Evolutionary conservation across 2,329 filamentous ascomycete genomes (phyloP), one percentile per base, ranked within the genome.

Genomic region (Leptoxyphium fumago): DNA sequence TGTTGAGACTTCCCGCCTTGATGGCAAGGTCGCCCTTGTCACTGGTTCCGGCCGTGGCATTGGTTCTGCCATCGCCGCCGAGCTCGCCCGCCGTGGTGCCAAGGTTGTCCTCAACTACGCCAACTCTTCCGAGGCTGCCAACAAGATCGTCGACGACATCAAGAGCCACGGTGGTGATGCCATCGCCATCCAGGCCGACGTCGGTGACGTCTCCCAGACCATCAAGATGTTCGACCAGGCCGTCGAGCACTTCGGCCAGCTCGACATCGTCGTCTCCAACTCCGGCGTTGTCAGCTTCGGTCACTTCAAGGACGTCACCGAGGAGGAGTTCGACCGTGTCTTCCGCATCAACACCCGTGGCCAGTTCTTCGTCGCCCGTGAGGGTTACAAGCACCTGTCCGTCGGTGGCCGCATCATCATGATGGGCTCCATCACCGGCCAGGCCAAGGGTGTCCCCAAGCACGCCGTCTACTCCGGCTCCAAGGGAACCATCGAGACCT

Each of bases 221-320:
- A 69, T 72, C 44, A 62, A 64, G 47, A 66, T 84, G 52, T 82
- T 84, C 67, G 69, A 74, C 45, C 62, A 80, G 57, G 78, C 78
- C 43, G 68, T 78, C 49, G 65, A 67, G 52, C 68, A 74, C 61
- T 84, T 78, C 57, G 79, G 79, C 61, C 72, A 75, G 61, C 70
- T 84, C 56, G 70, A 83, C 64, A 80, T 84, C 53, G 79, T 80
- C 56, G 77, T 75, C 69, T 81, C 75, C 58, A 83, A 83, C 70
- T 77, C 74, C 39, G 79, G 72, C 51, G 72, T 72, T 44, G 69
- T 72, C 30, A 67, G 65, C 39, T 72, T 72, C 57, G 69, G 69
- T 46, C 69, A 72, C 60, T 59, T 72, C 52, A 70, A 71, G 60
- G 69, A 72, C 47, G 69, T 72, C 39, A 67, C 66, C 39, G 68